Conservation (phyloP, 352 stramenopile genomes). For the Globisporangium spiculum region DNA sequence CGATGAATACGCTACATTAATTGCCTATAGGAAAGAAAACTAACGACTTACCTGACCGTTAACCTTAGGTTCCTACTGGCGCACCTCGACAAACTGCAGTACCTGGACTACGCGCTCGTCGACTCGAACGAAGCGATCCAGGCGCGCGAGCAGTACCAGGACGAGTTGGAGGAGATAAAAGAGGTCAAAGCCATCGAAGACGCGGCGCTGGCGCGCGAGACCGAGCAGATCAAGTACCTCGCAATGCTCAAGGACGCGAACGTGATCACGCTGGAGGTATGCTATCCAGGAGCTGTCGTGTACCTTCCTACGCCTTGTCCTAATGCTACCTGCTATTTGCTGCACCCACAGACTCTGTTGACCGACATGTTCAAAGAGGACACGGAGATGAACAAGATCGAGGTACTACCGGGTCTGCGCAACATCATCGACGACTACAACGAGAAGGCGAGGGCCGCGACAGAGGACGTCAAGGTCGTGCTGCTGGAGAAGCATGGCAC, state of each 20-base stretch:
- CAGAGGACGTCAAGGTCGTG: constrained; percentile 81
- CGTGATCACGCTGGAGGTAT: constrained; percentile 81
- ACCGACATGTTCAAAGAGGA: constrained; percentile 93
- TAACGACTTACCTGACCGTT: constrained; percentile 17
- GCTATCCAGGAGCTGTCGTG: background rate
- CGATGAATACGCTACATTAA: background rate
- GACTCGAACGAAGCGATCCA: constrained; percentile 73
- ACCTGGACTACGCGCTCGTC: constrained; percentile 92
- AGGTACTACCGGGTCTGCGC: constrained; percentile 84
- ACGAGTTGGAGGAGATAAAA: constrained; percentile 79
- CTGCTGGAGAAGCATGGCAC: constrained; percentile 69
- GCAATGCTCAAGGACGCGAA: constrained; percentile 84
- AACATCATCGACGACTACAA: constrained; percentile 90
- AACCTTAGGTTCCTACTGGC: constrained; percentile 71
- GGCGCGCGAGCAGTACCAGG: constrained; percentile 90
- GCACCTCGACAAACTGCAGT: constrained; percentile 91
- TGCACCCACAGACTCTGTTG: constrained; percentile 59
- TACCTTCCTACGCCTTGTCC: background rate
- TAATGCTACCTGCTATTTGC: background rate
- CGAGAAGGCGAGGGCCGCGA: constrained; percentile 77
- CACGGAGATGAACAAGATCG: constrained; percentile 90
- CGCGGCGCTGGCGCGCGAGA: constrained; percentile 66
- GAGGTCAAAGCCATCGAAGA: constrained; percentile 87
- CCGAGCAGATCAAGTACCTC: constrained; percentile 76
- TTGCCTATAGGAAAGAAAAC: background rate